Base-by-base conservation (phyloP, 768 basidiomycete species). In the Sporobolomyces pararoseus region DNA sequence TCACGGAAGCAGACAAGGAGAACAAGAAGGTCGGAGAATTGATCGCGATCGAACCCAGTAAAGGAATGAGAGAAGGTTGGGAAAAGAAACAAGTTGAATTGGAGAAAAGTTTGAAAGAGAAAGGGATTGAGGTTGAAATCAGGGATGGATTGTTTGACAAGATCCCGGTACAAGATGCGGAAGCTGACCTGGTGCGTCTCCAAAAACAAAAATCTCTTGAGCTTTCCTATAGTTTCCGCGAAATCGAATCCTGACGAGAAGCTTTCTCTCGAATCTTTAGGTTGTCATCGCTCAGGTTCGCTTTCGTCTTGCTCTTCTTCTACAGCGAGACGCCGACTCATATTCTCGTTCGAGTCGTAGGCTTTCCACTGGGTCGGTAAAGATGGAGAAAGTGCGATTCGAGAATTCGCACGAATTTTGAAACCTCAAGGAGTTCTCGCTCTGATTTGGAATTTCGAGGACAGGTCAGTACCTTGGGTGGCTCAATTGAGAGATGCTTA, bases 321-420 rank as follows among this genome's bases (percentile, higher is more conserved):
- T 42, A 42, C 39, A 17, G 10, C 9, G 39, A 42, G 39, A n/a
- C n/a, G n/a, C n/a, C n/a, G n/a, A n/a, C n/a, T n/a, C n/a, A n/a
- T n/a, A n/a, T n/a, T n/a, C n/a, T n/a, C n/a, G n/a, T n/a, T n/a
- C n/a, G n/a, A n/a, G n/a, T n/a, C 34, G 68, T 35, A 94, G 87
- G 94, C 94, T 21, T 96, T 88, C 79, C 94, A 97, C 81, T 97
- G 94, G 94, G 76, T 77, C 75, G 89, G 89, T 71, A 88, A 88
- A 14, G 85, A 93, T 78, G 88, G 86, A 77, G 84, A 86, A 53
- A 82, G 81, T 61, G 91, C 93, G 0, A 83, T 85, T 25, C 79
- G 79, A 0, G 93, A 96, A 77, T 89, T 95, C 74, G 83, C 86
- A 12, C 85, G 91, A 37, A 85, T 93, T 72, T 83, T 96, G 57